Evolutionary conservation across 345 rosid genomes (phyloP).

Genomic region (Crucihimalaya himalaica): DNA sequence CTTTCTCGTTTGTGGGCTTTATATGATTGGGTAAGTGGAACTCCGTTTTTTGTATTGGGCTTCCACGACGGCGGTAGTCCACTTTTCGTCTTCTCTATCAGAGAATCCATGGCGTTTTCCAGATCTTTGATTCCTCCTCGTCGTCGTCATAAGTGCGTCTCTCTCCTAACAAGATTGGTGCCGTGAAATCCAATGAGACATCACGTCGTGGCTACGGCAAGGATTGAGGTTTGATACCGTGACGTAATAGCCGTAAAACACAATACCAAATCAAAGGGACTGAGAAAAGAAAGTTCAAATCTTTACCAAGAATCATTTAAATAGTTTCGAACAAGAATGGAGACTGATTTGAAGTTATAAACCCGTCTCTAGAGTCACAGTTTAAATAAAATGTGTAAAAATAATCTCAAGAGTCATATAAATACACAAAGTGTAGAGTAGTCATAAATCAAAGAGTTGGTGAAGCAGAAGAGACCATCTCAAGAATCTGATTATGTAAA

Average conservation of each 20-base stretch:
- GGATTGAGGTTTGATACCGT: conserved; percentile 75
- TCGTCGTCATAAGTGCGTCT: conserved; percentile 47
- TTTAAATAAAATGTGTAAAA: neutral
- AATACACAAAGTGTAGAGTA: neutral
- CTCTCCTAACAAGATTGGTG: conserved; percentile 57
- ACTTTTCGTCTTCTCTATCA: too few species aligned
- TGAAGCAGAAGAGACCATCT: conserved; percentile 49
- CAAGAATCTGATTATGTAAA: conserved; percentile 54
- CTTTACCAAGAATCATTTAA: too few species aligned
- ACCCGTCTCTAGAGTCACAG: too few species aligned
- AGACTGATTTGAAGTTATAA: neutral
- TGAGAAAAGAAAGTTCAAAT: too few species aligned
- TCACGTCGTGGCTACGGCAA: conserved; percentile 28
- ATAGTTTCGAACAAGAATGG: too few species aligned
- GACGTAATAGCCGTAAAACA: conserved; percentile 60
- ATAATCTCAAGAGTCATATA: neutral
- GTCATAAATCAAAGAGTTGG: conserved; percentile 22
- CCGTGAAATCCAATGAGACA: conserved; percentile 23
- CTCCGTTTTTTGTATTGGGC: too few species aligned
- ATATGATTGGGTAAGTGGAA: neutral
- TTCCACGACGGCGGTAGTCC: too few species aligned
- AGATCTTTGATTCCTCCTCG: conserved; percentile 36
- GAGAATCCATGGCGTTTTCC: too few species aligned
- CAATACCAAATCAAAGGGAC: too few species aligned
- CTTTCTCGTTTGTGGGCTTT: neutral